Percentiles rank a stretch among this genome's conserved stretches.
Evolutionary conservation across 495 filamentous ascomycete genomes (phyloP).

Genomic region (Letharia columbiana): DNA sequence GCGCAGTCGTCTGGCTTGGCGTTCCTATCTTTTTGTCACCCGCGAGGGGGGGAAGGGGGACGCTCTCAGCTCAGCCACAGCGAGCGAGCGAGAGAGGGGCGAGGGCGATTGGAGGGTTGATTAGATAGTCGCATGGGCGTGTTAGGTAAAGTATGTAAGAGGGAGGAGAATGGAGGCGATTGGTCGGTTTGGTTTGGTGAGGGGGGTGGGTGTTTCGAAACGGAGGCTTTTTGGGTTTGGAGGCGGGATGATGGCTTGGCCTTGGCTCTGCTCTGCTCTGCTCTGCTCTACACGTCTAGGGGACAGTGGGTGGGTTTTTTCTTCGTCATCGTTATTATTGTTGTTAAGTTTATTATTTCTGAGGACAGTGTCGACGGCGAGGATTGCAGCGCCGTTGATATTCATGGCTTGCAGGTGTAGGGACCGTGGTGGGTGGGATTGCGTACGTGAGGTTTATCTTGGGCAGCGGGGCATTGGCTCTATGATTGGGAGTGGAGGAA

Average conservation of each 20-base stretch:
- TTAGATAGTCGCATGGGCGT: background rate
- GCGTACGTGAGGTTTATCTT: background rate
- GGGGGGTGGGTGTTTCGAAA: background rate
- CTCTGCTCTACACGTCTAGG: no score
- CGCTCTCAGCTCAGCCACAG: background rate
- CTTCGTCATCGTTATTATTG: no score
- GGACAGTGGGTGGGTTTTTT: no score
- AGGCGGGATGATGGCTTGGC: background rate
- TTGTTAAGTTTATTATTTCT: no score
- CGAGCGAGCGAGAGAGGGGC: no score
- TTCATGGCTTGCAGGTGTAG: background rate
- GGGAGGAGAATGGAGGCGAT: background rate
- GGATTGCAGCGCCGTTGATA: background rate
- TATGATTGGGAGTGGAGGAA: background rate
- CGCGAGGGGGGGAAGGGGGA: background rate
- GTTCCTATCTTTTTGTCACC: conserved; percentile 14
- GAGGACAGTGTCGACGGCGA: no score
- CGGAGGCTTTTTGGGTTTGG: background rate
- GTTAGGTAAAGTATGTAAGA: background rate
- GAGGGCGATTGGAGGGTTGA: background rate
- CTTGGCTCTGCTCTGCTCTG: no score
- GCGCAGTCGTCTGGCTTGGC: no score
- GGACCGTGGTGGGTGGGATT: background rate
- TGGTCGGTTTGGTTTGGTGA: background rate
- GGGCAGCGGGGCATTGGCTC: background rate